Base-by-base conservation (phyloP, 169 alveolate species). In the Plasmodium malariae region DNA sequence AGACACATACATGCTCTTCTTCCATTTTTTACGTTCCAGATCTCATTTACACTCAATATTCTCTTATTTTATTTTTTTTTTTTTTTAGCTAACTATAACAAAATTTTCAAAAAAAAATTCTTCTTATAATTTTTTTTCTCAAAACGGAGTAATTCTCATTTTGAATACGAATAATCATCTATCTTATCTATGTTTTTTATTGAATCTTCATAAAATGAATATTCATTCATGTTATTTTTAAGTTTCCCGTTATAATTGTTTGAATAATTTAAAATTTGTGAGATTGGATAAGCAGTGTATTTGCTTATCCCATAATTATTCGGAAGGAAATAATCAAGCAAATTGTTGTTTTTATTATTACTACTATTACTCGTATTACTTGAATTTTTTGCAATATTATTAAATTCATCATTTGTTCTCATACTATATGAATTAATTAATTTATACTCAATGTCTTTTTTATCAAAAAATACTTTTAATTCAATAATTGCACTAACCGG, bases 401-500 rank as follows among this genome's bases (percentile, higher is more conserved):
- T 40, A n/a, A 28, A 78, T 48, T 78, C 89, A 21, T 63, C 80
- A 62, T 45, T 32, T 4, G 70, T 65, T 63, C 21, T 78, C 24
- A 78, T n/a, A 45, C 89, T 78, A 68, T 62, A 78, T 17, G 89
- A 43, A 28, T 62, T 62, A 17, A 30, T 24, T 28, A 65, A 69
- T 63, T 78, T 78, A 78, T 78, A 78, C 45, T 78, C 89, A 68
- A 78, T 78, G 24, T 78, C 89, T 40, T 78, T 83, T 36, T 83
- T 83, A 59, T 83, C 91, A 45, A 83, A 83, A 83, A 83, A 83
- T 7, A 83, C 91, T 51, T 83, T 83, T 69, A 83, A 54, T 51
- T 92, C 88, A 17, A 94, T 85, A 37, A 95, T 60, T 28, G 97
- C 96, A 37, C 96, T 93, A 21, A 95, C 94, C 4, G 97, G 96